Conservation (phyloP, 176 grass and related monocot species). For the Alloteropsis semialata region DNA sequence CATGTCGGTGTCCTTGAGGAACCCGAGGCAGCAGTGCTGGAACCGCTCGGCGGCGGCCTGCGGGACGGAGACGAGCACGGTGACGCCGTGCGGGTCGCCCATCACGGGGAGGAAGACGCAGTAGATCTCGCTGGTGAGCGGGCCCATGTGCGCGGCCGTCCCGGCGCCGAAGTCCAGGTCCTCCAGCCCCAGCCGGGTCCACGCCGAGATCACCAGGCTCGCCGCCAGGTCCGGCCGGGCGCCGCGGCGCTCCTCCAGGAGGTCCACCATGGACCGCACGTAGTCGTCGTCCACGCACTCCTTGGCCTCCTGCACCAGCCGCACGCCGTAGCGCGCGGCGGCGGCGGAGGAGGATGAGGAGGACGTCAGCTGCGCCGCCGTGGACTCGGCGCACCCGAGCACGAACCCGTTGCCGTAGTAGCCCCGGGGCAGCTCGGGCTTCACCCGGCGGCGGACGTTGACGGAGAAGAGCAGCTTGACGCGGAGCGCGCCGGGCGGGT, state of each 20-base stretch:
- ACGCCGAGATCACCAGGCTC: conserved; percentile 83
- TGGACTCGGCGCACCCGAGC: conserved; percentile 74
- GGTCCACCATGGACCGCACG: conserved; percentile 79
- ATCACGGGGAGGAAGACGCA: conserved; percentile 79
- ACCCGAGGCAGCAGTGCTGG: conserved; percentile 49
- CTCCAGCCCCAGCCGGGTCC: conserved; percentile 80
- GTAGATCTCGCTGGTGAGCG: conserved; percentile 92
- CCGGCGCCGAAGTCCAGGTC: conserved; percentile 86
- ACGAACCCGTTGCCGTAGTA: conserved; percentile 97
- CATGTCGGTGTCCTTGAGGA: background rate
- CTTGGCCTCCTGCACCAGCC: conserved; percentile 78
- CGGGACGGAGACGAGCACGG: conserved; percentile 73
- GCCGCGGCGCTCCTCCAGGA: conserved; percentile 63
- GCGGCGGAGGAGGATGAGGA: background rate
- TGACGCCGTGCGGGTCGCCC: conserved; percentile 59
- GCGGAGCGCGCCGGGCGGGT: conserved; percentile 42
- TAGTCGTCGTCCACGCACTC: conserved; percentile 52
- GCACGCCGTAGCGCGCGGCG: conserved; percentile 31
- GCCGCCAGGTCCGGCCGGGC: conserved; percentile 59
- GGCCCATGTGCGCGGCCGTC: conserved; percentile 69
- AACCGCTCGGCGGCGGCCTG: conserved; percentile 53
- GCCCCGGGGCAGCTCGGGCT: conserved; percentile 63
- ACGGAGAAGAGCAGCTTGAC: conserved; percentile 96
- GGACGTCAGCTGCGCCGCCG: conserved; percentile 39
- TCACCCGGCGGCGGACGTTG: conserved; percentile 53